A percentile compares a stretch with the other conserved stretches of the same genome.
These are phyloP conservation scores for Potentilla sterilis DNA, from an alignment of 306 rosid genomes.

Conservation along the genomic window DNA sequence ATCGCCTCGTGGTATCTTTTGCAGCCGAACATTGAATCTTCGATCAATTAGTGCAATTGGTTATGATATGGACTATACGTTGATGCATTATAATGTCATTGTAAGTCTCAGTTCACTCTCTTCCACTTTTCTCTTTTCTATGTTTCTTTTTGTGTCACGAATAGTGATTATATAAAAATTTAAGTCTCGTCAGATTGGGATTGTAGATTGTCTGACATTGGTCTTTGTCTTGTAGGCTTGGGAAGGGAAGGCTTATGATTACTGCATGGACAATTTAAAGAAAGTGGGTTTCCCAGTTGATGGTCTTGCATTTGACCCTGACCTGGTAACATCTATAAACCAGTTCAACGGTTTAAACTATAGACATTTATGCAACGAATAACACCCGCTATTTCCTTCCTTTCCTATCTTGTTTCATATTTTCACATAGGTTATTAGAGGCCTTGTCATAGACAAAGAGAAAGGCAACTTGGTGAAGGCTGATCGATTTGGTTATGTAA, in stretches of 20 bases:
- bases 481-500: constrained; percentile 90
- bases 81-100: constrained; percentile 92
- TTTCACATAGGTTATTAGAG: constrained; percentile 77
- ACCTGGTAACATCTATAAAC: constrained; percentile 56
- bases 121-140: neutral
- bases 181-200: neutral
- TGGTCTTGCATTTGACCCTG: constrained; percentile 90
- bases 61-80: constrained; percentile 97
- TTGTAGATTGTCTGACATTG: constrained; percentile 21
- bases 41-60: constrained; percentile 96
- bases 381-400: neutral
- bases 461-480: constrained; percentile 94
- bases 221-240: constrained; percentile 63
- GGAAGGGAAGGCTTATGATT: constrained; percentile 98
- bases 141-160: neutral
- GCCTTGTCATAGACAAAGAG: constrained; percentile 97
- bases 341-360: constrained; percentile 10
- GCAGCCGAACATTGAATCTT: constrained; percentile 92
- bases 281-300: constrained; percentile 89
- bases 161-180: neutral
- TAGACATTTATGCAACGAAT: constrained; percentile 21
- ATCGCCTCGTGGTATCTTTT: constrained; percentile 86
- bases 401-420: neutral
- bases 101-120: constrained; percentile 38
- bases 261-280: constrained; percentile 88